Base-by-base conservation (phyloP, 257 asterid species). In the Salvia miltiorrhiza region DNA sequence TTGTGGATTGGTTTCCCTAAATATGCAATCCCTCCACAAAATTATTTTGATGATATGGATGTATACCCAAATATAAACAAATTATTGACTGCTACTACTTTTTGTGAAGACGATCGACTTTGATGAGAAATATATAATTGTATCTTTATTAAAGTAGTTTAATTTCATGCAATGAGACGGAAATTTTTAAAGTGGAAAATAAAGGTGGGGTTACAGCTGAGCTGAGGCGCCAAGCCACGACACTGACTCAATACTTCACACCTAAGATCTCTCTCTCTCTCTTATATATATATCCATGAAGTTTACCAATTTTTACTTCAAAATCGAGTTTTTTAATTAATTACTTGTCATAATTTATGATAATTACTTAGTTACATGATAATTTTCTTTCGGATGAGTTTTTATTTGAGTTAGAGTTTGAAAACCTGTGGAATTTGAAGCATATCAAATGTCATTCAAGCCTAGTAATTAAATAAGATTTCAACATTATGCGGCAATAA, bases 81-180 rank as follows among this genome's bases (percentile, higher is more conserved):
- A 44, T 40, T 21, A 43, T 24, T 24, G 55, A 43, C 55, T 43
- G 24, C 21, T 43, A n/a, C 37, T 44, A 24, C 55, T 26, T 63
- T 23, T 43, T 24, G 16, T 16, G 43, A 20, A n/a, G n/a, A 12
- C 8, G 62, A n/a, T n/a, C n/a, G n/a, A 55, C 21, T 24, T 55
- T 1, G 0, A 55, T 23, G 10, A 53, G 21, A 62, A 40, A 13
- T 24, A 41, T 63, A 10, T 65, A 43, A 21, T 47, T 43, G 32
- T 3, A 35, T 35, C 67, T 73, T 73, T 58, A 65, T 57, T 57
- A 57, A 73, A 73, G 69, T n/a, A 41, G 20, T 62, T 68, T 62
- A 52, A 35, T 35, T 35, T 35, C 64, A 76, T 64, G 35, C 76
- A 70, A 65, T 64, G 12, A 55, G 67, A 70, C 48, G 16, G 48